Conservation (phyloP, 1,284 basidiomycete genomes). For the Marasmius tenuissimus region DNA sequence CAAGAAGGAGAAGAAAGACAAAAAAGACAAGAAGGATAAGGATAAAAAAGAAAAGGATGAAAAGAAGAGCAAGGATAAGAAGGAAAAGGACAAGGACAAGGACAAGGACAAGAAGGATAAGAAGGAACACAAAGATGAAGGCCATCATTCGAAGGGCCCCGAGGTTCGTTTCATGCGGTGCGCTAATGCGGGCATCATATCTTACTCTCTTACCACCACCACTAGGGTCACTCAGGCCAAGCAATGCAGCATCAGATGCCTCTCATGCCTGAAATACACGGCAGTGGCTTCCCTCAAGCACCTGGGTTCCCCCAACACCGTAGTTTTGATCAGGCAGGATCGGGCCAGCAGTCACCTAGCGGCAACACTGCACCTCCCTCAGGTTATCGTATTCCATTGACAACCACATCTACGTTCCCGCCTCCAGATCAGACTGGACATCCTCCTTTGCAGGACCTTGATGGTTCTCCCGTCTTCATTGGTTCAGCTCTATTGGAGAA, state of each 20-base stretch:
- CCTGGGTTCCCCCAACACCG: background rate
- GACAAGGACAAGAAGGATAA: background rate
- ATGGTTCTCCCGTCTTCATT: conserved; percentile 63
- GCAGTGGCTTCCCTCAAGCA: background rate
- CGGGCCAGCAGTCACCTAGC: background rate
- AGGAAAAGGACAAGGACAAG: conserved; percentile 4
- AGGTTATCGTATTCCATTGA: conserved; percentile 61
- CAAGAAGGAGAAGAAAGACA: conserved; percentile 7
- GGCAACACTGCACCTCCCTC: conserved; percentile 40
- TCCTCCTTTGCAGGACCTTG: conserved; percentile 52
- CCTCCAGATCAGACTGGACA: conserved; percentile 36
- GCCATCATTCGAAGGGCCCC: background rate
- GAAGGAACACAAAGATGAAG: background rate
- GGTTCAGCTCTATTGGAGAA: conserved; percentile 67
- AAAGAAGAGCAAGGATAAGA: background rate
- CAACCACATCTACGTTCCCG: conserved; percentile 48
- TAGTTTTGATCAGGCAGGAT: background rate
- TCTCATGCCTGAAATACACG: background rate
- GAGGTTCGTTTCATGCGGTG: too few species aligned
- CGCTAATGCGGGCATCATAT: background rate
- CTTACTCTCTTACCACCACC: background rate
- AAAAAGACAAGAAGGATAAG: conserved; percentile 5
- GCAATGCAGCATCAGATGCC: conserved; percentile 3
- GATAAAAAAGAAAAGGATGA: background rate
- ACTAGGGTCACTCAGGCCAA: background rate